Evolutionary conservation across 1,284 basidiomycete genomes (phyloP), one percentile per base, ranked within the genome.

Genomic region (Ustilago hordei): DNA sequence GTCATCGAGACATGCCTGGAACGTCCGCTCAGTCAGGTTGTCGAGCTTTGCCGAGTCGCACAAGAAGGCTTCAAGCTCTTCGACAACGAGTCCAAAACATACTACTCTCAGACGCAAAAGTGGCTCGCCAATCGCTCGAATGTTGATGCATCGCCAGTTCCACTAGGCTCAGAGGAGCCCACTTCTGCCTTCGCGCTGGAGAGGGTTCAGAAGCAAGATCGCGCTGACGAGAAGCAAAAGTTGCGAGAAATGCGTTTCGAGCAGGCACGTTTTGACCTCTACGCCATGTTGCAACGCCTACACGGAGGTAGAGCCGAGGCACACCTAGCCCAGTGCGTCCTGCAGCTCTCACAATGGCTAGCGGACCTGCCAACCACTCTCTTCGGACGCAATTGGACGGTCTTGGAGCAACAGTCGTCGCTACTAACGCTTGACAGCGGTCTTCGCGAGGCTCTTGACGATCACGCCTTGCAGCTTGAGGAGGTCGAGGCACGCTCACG

Each of bases 41-140:
- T 59, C 39, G 79, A 81, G 12, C 65, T 72, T 34, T 81, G 82
- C 56, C 73, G 78, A 7, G 61, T 56, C 2, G 68, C 64, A 8
- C 67, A 64, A 38, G 77, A 81, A 15, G 52, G 67, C 11, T 67
- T 74, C 55, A 81, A 82, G 57, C 23, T 39, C 0, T 82, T 83
- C 31, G 77, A 82, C 7, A 60, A 57, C 19, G 76, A 82, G 58
- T 79, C 76, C 50, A 83, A 81, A 58, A 8, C 65, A 1, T 84
- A 81, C 56, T 83, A 84, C 52, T 70, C 75, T 11, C 64, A 67
- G n/a, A 83, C 80, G 9, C 81, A 83, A 36, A 83, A 81, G 48
- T 83, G 81, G 81, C 69, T 83, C 15, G 66, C 79, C 48, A 77
- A 60, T 43, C 68, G 69, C 35, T 52, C 62, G 8, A 54, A 36